Conservation (phyloP, 495 filamentous ascomycete genomes). For the Xylaria grammica region DNA sequence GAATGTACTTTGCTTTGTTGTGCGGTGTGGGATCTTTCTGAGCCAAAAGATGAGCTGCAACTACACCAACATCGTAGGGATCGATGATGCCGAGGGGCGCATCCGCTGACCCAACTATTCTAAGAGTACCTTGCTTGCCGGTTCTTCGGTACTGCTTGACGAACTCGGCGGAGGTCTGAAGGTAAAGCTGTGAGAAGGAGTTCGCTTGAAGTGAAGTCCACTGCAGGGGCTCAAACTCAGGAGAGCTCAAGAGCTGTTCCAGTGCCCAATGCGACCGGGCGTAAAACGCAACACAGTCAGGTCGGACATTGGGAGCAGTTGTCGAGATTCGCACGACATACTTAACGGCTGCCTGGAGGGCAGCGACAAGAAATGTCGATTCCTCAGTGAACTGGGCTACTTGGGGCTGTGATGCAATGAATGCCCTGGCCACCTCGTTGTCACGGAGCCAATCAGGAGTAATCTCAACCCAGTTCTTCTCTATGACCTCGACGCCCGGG, state of each 20-base stretch:
- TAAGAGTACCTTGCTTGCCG: slow-evolving; percentile 40
- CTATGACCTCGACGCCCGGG: slow-evolving; percentile 45
- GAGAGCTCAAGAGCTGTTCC: slow-evolving; percentile 45
- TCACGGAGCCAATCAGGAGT: slow-evolving; percentile 49
- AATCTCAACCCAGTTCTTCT: slow-evolving; percentile 52
- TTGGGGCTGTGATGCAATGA: slow-evolving; percentile 49
- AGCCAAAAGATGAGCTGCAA: slow-evolving; percentile 48
- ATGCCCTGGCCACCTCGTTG: slow-evolving; percentile 45
- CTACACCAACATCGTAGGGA: slow-evolving; percentile 43
- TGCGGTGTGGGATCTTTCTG: slow-evolving; percentile 40
- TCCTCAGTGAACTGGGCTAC: slow-evolving; percentile 52
- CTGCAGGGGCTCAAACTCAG: slow-evolving; percentile 45
- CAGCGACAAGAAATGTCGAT: slow-evolving; percentile 42
- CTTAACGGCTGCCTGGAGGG: slow-evolving; percentile 49
- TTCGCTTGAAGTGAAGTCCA: slow-evolving; percentile 57
- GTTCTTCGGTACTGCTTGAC: slow-evolving; percentile 45
- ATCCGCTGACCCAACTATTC: slow-evolving; percentile 35
- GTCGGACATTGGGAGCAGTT: slow-evolving; percentile 47
- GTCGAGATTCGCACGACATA: slow-evolving; percentile 58
- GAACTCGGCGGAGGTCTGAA: slow-evolving; percentile 35
- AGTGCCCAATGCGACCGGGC: slow-evolving; percentile 54
- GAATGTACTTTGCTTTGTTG: slow-evolving; percentile 47
- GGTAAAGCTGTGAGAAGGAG: slow-evolving; percentile 35
- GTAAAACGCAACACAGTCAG: slow-evolving; percentile 48
- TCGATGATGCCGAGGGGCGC: slow-evolving; percentile 47